Conservation (phyloP, 2,329 filamentous ascomycete genomes). For the Fusarium udum region DNA sequence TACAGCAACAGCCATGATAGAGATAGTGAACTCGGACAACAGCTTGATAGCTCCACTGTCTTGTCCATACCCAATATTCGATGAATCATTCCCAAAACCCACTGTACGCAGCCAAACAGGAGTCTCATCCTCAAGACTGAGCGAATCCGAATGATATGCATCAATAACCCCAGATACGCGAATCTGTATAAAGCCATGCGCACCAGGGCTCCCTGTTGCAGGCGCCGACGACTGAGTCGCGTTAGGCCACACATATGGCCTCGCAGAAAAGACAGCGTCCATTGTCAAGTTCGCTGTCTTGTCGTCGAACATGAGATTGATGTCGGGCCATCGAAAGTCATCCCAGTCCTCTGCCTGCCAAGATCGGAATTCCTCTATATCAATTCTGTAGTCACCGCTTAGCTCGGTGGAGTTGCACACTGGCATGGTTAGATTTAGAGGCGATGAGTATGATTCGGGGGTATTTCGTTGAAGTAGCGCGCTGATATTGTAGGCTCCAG, state of each 20-base stretch:
- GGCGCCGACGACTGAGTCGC: not conserved
- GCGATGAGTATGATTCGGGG: rapidly evolving
- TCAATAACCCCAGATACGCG: not conserved
- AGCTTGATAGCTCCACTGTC: not conserved
- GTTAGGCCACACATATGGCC: not conserved
- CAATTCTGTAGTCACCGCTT: not conserved
- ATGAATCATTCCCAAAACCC: not conserved
- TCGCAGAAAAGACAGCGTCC: not conserved
- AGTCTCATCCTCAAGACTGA: not conserved
- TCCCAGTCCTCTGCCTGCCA: not conserved
- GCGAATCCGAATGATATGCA: not conserved
- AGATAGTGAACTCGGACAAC: rapidly evolving
- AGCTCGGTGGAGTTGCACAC: not conserved
- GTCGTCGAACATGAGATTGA: not conserved
- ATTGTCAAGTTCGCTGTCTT: not conserved
- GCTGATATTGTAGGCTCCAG: not conserved
- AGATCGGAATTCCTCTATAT: rapidly evolving
- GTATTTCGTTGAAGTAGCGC: not conserved
- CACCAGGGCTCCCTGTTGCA: not conserved
- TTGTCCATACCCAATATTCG: not conserved
- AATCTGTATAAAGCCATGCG: not conserved
- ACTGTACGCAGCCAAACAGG: slow-evolving; percentile 4
- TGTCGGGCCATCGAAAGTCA: not conserved
- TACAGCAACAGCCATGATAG: not conserved
- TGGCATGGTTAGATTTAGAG: not conserved